phyloP scores from a whole-genome alignment of 2,329 filamentous ascomycete species.

The Colletotrichum salicis region DNA sequence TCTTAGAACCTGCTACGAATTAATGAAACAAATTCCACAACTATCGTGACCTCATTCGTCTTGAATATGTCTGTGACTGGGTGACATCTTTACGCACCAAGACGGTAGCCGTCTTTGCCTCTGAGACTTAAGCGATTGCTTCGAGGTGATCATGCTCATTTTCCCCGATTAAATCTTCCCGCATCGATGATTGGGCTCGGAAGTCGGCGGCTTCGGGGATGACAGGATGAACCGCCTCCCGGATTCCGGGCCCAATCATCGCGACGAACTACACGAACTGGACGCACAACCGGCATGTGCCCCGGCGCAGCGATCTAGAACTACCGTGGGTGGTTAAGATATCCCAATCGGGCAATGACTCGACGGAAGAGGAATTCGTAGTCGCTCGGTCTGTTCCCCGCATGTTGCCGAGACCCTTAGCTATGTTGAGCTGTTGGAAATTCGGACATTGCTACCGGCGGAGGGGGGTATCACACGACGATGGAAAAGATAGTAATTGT shows the following conservation, averaged over 20 bases:
- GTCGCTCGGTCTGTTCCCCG: conserved; percentile 22
- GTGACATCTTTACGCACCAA: too few relatives aligned
- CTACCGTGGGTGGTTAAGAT: background rate
- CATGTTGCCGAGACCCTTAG: background rate
- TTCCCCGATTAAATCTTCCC: background rate
- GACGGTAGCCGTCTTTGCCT: background rate
- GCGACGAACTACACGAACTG: background rate
- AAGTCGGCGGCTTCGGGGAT: background rate
- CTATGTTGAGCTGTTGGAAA: background rate
- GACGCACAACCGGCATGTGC: background rate
- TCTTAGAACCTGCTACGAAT: conserved; percentile 7
- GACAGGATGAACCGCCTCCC: background rate
- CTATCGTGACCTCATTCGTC: background rate
- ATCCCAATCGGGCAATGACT: background rate
- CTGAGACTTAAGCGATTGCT: background rate
- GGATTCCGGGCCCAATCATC: background rate
- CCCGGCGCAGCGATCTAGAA: background rate
- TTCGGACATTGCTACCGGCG: conserved; percentile 6
- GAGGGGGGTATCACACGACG: conserved; percentile 8
- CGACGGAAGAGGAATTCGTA: conserved; percentile 3
- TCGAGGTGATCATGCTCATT: too few relatives aligned
- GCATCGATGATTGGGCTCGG: background rate
- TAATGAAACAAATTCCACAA: background rate
- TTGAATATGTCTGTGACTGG: too few relatives aligned
- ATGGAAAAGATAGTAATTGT: background rate